Conservation (phyloP, 2,329 filamentous ascomycete genomes). For the Coleophoma crateriformis region DNA sequence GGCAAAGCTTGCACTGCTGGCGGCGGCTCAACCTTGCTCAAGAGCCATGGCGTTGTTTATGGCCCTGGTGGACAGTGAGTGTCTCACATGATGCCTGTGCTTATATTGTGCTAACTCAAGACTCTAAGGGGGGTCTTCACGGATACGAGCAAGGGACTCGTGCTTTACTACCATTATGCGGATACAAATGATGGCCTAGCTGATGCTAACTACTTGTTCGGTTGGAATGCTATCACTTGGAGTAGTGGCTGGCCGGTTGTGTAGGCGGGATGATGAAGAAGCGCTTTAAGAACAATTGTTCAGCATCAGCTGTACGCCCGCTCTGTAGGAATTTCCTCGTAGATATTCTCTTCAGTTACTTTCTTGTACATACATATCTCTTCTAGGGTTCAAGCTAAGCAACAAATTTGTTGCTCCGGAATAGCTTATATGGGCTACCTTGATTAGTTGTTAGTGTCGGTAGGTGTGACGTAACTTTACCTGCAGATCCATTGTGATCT, state of each 20-base stretch:
- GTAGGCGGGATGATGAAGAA: constrained; percentile 8
- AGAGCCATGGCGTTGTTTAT: constrained; percentile 54
- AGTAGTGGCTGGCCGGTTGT: constrained; percentile 38
- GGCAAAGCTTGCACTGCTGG: constrained; percentile 47
- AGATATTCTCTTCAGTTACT: no score
- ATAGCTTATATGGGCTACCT: no score
- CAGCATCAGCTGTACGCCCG: no score
- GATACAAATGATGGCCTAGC: constrained; percentile 46
- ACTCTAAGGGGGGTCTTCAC: constrained; percentile 39
- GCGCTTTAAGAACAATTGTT: no score
- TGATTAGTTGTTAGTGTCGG: no score
- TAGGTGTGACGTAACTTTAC: no score
- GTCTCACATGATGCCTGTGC: not conserved
- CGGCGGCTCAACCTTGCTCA: constrained; percentile 57
- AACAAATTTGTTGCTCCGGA: no score
- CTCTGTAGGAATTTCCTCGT: no score
- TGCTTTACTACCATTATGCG: constrained; percentile 60
- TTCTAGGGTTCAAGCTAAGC: no score
- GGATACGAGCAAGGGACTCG: constrained; percentile 41
- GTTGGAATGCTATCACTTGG: constrained; percentile 39
- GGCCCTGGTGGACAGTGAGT: constrained; percentile 55
- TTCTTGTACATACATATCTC: no score
- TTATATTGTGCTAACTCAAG: constrained; percentile 2
- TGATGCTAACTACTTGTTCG: constrained; percentile 39
- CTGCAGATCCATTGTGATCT: no score